These are phyloP conservation scores for Globisporangium middletonii DNA, from an alignment of 352 stramenopile genomes.

Conservation along the genomic window DNA sequence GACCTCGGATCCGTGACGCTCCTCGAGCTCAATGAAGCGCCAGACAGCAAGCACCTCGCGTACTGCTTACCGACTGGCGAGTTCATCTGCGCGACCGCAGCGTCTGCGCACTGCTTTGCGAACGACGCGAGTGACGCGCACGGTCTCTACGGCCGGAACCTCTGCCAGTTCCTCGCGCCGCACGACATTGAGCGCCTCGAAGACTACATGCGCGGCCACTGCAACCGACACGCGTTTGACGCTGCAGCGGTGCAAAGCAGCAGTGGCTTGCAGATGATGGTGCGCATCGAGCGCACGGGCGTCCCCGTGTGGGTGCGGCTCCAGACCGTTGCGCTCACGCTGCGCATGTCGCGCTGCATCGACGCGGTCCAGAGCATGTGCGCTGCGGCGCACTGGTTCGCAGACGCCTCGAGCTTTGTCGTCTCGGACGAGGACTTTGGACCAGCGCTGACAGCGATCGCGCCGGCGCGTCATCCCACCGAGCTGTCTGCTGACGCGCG, in stretches of 20 bases:
- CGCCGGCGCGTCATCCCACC: no score
- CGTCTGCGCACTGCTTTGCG: constrained; percentile 36
- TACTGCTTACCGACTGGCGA: constrained; percentile 68
- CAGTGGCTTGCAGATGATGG: constrained; percentile 36
- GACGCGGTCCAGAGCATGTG: constrained; percentile 51
- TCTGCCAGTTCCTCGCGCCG: constrained; percentile 49
- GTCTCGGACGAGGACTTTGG: constrained; percentile 59
- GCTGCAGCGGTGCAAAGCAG: constrained; percentile 7
- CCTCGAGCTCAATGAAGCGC: constrained; percentile 52
- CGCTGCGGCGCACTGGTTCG: constrained; percentile 40
- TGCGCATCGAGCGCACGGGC: constrained; percentile 23
- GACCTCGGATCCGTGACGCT: constrained; percentile 47
- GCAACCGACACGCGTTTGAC: constrained; percentile 7
- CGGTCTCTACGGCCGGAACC: constrained; percentile 55
- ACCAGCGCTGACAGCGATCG: constrained; percentile 2
- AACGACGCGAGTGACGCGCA: constrained; percentile 10
- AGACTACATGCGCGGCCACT: constrained; percentile 39
- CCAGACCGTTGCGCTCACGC: constrained; percentile 50
- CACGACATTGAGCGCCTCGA: constrained; percentile 58
- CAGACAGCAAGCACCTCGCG: constrained; percentile 41
- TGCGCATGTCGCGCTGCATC: constrained; percentile 77
- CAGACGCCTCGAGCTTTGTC: constrained; percentile 70
- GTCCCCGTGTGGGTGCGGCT: constrained; percentile 49
- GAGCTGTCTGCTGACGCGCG: not conserved
- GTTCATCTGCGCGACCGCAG: constrained; percentile 64